phyloP scores from a whole-genome alignment of 768 basidiomycete genomes.

The Russula lepida region DNA sequence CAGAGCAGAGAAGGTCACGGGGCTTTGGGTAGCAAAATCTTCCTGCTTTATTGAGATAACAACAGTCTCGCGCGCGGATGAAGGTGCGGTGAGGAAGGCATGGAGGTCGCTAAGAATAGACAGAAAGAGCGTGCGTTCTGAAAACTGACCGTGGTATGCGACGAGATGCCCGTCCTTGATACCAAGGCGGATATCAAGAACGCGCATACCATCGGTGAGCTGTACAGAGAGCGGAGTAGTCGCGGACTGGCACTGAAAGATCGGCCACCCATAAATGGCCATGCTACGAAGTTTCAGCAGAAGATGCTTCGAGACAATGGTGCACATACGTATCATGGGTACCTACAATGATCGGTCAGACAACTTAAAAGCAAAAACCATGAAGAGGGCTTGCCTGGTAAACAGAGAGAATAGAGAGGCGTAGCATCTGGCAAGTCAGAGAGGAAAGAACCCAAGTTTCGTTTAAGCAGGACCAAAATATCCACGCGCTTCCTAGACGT shows the following conservation, averaged over 20 bases:
- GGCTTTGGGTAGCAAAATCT: constrained; percentile 43
- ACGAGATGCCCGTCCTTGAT: constrained; percentile 55
- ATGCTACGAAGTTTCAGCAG: constrained; percentile 37
- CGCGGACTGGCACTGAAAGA: constrained; percentile 78
- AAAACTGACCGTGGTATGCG: constrained; percentile 73
- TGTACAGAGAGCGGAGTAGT: constrained; percentile 57
- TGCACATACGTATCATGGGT: constrained; percentile 59
- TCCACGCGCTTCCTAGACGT: constrained; percentile 36
- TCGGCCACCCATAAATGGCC: constrained; percentile 78
- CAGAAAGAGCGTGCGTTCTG: constrained; percentile 59
- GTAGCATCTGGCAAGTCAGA: constrained; percentile 55
- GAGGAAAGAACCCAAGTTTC: constrained; percentile 51
- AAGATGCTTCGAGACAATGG: not conserved
- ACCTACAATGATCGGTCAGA: constrained; percentile 29
- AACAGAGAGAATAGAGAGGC: constrained; percentile 61
- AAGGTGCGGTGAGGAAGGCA: constrained; percentile 51
- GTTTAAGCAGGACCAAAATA: constrained; percentile 50
- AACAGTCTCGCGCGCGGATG: constrained; percentile 59
- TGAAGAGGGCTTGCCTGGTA: constrained; percentile 53
- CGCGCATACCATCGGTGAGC: constrained; percentile 67
- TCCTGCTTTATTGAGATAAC: constrained; percentile 91
- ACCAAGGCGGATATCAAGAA: constrained; percentile 74
- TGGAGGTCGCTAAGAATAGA: constrained; percentile 54
- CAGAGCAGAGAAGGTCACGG: constrained; percentile 47
- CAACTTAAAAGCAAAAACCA: constrained; percentile 1